Evolutionary conservation across 495 filamentous ascomycete species (phyloP).

Genomic region (Annulohypoxylon stygium): DNA sequence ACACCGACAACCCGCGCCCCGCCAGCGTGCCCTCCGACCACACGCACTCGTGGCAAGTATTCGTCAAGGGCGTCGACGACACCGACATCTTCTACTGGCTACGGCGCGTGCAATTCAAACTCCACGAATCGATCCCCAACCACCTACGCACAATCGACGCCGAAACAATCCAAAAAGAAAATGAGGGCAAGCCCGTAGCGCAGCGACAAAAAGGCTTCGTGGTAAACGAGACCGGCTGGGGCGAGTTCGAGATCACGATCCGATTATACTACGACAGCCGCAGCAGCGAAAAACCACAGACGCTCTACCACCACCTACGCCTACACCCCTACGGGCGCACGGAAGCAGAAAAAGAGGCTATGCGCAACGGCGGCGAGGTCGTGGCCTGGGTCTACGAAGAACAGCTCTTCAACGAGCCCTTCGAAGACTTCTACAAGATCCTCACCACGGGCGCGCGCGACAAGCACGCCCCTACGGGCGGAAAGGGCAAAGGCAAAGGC

Average conservation of each 20-base stretch:
- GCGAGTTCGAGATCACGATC: conserved; percentile 95
- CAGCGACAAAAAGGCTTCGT: conserved; percentile 67
- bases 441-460: conserved; percentile 73
- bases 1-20: conserved; percentile 68
- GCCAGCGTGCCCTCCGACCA: conserved; percentile 81
- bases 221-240: conserved; percentile 94
- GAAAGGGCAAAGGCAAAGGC: conserved; percentile 58
- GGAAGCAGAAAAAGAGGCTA: conserved; percentile 77
- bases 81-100: conserved; percentile 95
- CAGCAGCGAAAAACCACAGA: conserved; percentile 89
- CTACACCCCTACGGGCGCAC: conserved; percentile 86
- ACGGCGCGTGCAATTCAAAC: conserved; percentile 96
- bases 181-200: conserved; percentile 65
- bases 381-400: conserved; percentile 86
- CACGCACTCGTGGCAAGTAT: conserved; percentile 95
- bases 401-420: conserved; percentile 95
- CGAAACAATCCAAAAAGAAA: conserved; percentile 63
- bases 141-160: conserved; percentile 78
- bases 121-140: conserved; percentile 94
- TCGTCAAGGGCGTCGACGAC: conserved; percentile 85
- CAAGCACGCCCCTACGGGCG: conserved; percentile 52
- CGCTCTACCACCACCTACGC: conserved; percentile 88
- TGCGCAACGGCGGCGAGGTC: conserved; percentile 73
- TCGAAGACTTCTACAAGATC: conserved; percentile 86
- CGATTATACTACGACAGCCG: conserved; percentile 91